Conservation (phyloP, 768 basidiomycete genomes). For the Lactarius deliciosus region DNA sequence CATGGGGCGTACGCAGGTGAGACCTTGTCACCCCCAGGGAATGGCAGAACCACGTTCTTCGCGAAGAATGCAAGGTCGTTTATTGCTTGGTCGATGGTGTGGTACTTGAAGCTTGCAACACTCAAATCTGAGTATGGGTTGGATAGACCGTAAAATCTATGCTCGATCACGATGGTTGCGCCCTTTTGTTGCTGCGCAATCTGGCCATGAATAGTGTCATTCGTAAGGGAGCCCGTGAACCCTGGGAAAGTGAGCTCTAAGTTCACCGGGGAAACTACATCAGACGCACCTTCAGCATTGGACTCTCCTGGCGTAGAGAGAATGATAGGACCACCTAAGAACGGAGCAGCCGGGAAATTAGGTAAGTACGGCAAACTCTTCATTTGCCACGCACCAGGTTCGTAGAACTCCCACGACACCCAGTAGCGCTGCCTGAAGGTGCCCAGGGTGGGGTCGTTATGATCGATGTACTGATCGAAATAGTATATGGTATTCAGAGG, state of each 20-base stretch:
- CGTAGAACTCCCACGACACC: conserved; percentile 57
- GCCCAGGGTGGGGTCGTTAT: conserved; percentile 55
- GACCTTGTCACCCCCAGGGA: conserved; percentile 51
- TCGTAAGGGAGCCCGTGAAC: conserved; percentile 57
- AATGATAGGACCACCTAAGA: conserved; percentile 54
- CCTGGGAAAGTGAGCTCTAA: conserved; percentile 21
- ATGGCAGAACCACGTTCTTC: conserved; percentile 45
- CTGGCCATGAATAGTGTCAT: conserved; percentile 58
- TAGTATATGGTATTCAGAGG: conserved; percentile 43
- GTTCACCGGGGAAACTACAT: not conserved
- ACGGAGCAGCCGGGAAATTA: not conserved
- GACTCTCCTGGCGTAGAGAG: conserved; percentile 66
- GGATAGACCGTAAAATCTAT: conserved; percentile 51
- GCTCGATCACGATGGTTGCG: conserved; percentile 63
- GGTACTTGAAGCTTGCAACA: not conserved
- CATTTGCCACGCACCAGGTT: conserved; percentile 36
- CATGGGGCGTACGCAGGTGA: conserved; percentile 52
- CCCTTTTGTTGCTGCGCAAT: conserved; percentile 68
- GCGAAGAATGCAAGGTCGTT: conserved; percentile 69
- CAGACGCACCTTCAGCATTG: conserved; percentile 46
- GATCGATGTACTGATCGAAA: conserved; percentile 58
- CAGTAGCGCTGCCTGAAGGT: conserved; percentile 73
- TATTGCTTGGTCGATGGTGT: not conserved
- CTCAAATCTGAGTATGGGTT: not conserved
- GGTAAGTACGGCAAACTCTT: not conserved